These are phyloP conservation scores for Talaromyces verruculosus DNA, from an alignment of 2,329 filamentous ascomycete species.

Conservation along the genomic window DNA sequence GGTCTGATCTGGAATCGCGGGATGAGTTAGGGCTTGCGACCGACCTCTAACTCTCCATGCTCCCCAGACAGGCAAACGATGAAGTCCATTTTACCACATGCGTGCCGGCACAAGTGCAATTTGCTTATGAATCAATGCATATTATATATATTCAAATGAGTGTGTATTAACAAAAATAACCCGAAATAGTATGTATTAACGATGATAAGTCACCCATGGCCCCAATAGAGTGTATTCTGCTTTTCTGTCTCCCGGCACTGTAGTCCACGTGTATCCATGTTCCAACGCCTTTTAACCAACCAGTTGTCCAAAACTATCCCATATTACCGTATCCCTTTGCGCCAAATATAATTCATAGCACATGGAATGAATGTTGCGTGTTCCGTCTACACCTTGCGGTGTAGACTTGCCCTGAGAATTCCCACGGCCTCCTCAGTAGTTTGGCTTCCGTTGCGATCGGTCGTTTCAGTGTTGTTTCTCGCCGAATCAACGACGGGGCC, in stretches of 20 bases:
- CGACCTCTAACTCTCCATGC: background rate
- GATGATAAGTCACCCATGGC: background rate
- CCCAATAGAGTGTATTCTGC: background rate
- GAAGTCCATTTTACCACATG: background rate
- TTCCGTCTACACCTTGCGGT: background rate
- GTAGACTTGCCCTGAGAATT: background rate
- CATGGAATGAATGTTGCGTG: background rate
- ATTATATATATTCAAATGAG: background rate
- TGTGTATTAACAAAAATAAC: background rate
- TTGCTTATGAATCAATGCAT: background rate
- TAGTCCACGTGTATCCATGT: no score
- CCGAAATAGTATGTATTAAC: background rate
- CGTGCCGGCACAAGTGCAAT: background rate
- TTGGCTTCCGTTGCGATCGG: background rate
- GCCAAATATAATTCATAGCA: background rate
- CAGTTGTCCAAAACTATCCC: background rate
- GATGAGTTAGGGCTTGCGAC: background rate
- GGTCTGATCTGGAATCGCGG: background rate
- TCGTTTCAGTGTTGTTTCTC: background rate
- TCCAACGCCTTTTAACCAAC: background rate
- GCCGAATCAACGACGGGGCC: background rate
- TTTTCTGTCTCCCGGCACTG: background rate
- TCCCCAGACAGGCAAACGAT: background rate
- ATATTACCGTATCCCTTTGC: background rate
- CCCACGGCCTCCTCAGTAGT: background rate